Percentiles rank a stretch among this genome's conserved stretches.
These are phyloP conservation scores for Aureobasidium leucospermi DNA, from an alignment of 2,329 filamentous ascomycete species.

Conservation along the genomic window DNA sequence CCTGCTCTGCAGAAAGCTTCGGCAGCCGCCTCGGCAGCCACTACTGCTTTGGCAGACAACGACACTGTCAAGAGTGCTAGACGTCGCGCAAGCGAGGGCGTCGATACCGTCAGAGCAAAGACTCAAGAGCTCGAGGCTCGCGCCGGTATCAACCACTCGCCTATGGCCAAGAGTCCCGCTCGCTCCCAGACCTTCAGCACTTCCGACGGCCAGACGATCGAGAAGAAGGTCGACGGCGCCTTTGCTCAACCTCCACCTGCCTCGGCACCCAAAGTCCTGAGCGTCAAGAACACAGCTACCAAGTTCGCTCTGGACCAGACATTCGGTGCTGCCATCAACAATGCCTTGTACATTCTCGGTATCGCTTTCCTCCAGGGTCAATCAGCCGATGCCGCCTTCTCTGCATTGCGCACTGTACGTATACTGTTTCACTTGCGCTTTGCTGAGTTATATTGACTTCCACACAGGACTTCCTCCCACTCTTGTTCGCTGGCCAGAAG, in stretches of 20 bases:
- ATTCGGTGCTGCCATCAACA: constrained; percentile 58
- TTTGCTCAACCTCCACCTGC: background rate
- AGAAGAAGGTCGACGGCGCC: constrained; percentile 4
- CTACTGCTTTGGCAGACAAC: constrained; percentile 7
- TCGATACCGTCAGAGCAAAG: constrained; percentile 12
- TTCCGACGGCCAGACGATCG: background rate
- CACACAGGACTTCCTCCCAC: constrained; percentile 32
- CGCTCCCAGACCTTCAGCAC: constrained; percentile 7
- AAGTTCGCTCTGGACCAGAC: constrained; percentile 67
- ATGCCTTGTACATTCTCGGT: constrained; percentile 53
- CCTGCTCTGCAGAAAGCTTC: constrained; percentile 28
- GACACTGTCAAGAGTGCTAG: constrained; percentile 10
- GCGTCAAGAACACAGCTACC: constrained; percentile 55
- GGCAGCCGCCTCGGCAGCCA: constrained; percentile 15
- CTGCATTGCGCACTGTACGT: constrained; percentile 1
- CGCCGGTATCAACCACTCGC: constrained; percentile 1
- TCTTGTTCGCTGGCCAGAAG: constrained; percentile 63
- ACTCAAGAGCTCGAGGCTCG: constrained; percentile 9
- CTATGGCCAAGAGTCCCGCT: background rate
- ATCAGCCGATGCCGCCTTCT: constrained; percentile 14
- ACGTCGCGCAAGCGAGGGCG: constrained; percentile 10
- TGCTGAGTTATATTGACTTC: constrained; percentile 20
- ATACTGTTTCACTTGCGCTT: too few species aligned
- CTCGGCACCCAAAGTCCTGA: constrained; percentile 28
- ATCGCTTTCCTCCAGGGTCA: constrained; percentile 48